A percentile compares a stretch with the other conserved stretches of the same genome.
Conservation (phyloP, 805 yeast genomes). For the Lachancea dasiensis region DNA sequence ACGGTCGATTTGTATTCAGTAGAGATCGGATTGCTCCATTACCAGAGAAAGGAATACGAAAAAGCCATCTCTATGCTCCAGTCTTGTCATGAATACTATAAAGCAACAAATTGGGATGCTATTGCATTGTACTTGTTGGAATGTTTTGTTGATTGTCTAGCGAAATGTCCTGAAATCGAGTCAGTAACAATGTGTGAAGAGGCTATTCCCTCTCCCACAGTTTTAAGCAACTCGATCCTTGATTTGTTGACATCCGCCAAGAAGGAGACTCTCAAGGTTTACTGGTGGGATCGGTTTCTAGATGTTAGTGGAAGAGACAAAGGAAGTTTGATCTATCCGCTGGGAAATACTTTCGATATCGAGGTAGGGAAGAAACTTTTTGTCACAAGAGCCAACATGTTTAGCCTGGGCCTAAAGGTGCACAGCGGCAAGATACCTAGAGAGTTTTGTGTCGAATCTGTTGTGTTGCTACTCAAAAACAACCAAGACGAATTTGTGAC, state of each 20-base stretch:
- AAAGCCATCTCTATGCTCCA: constrained; percentile 59
- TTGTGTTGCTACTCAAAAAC: constrained; percentile 20
- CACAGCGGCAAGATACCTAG: constrained; percentile 16
- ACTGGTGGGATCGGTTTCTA: constrained; percentile 28
- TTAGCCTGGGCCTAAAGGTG: constrained; percentile 18
- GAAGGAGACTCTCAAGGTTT: constrained; percentile 13
- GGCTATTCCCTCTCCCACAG: constrained; percentile 20
- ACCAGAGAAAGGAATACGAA: constrained; percentile 48
- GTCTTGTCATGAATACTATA: constrained; percentile 63
- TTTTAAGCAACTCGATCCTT: constrained; percentile 28
- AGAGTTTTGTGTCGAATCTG: constrained; percentile 14
- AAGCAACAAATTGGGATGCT: constrained; percentile 64
- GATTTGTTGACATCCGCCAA: constrained; percentile 22
- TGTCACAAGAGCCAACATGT: constrained; percentile 16
- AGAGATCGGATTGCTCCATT: constrained; percentile 70
- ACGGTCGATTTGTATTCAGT: constrained; percentile 68
- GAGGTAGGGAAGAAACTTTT: constrained; percentile 7
- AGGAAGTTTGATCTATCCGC: constrained; percentile 21
- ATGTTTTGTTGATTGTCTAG: constrained; percentile 64
- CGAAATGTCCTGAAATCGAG: constrained; percentile 18
- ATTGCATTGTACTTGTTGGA: constrained; percentile 63
- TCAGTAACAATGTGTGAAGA: constrained; percentile 24
- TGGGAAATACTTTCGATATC: constrained; percentile 21
- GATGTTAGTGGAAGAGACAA: constrained; percentile 11
- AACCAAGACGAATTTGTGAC: constrained; percentile 12